Base-by-base conservation (phyloP, 371 early-diverging fungal species). In the Chytridium lagenaria region DNA sequence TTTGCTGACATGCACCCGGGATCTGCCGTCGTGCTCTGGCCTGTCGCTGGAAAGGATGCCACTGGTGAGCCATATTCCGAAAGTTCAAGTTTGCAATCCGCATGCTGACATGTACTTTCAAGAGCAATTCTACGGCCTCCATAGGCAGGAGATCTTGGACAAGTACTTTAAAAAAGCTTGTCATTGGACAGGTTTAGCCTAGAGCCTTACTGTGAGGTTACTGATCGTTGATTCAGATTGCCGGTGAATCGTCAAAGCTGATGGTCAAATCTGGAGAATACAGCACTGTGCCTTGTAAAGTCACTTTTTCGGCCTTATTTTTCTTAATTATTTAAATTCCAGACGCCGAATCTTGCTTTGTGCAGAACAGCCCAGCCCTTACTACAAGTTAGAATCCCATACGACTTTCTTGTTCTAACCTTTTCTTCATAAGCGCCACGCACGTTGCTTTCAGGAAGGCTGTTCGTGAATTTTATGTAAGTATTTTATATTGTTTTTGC, bases 71-170 rank as follows among this genome's bases (percentile, higher is more conserved):
- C 68, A 50, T n/a, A n/a, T n/a, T 10, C 12, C 61, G 26, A 34
- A 3, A 37, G 36, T 5, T 28, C 5, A 5, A 10, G 22, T 69
- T 1, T 66, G 37, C 22, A 12, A 52, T 50, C 40, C 30, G 2
- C 28, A 34, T 50, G 61, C 63, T 57, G 52, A 15, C 26, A n/a
- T 77, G 26, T 10, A 30, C 28, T 40, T 12, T 30, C 36, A 76
- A 49, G 90, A 88, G 67, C 81, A 81, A 52, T 93, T 93, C 73
- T 90, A 88, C 69, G 88, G 86, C 51, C 82, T 90, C 36, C 92
- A 93, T 77, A 82, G 89, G 66, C 90, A 87, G 71, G 89, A 90
- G 59, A 85, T 90, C 0, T 81, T 92, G 65, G 33, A 74, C 61
- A 88, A 87, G 67, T 88, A 84, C 59, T 69, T 72, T 5, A 80